A percentile compares a stretch with the other conserved stretches of the same genome.
phyloP scores from a whole-genome alignment of 148 eudicot genomes.

The Chenopodium formosanum region DNA sequence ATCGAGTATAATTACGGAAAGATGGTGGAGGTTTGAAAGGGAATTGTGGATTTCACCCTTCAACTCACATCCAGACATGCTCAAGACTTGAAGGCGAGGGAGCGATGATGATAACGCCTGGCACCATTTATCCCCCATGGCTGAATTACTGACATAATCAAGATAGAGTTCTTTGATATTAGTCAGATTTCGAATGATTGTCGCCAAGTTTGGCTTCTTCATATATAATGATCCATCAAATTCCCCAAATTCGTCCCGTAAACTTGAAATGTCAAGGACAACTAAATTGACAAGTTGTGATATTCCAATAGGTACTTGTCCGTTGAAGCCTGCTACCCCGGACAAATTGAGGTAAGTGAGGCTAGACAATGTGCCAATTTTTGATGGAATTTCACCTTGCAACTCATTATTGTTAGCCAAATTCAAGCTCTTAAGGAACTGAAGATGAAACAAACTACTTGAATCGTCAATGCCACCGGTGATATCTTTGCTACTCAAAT shows the following conservation, averaged over 20 bases:
- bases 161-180: no score
- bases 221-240: not conserved
- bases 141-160: no score
- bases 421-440: constrained; percentile 31
- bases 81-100: no score
- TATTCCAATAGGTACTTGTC: constrained; percentile 23
- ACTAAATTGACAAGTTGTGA: constrained; percentile 29
- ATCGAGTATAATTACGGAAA: constrained; percentile 32
- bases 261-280: constrained; percentile 38
- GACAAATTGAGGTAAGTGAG: constrained; percentile 42
- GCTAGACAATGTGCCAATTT: constrained; percentile 26
- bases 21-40: constrained; percentile 22
- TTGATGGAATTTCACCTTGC: constrained; percentile 20
- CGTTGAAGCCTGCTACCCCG: constrained; percentile 20
- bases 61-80: no score
- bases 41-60: constrained; percentile 34
- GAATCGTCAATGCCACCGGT: not conserved
- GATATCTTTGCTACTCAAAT: constrained; percentile 8
- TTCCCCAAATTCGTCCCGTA: no score
- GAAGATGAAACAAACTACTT: constrained; percentile 14
- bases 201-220: constrained; percentile 18
- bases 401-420: constrained; percentile 20
- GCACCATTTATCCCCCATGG: no score
- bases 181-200: no score
- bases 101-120: no score